phyloP scores from a whole-genome alignment of 805 yeast species.

The Lachancea nothofagi region DNA sequence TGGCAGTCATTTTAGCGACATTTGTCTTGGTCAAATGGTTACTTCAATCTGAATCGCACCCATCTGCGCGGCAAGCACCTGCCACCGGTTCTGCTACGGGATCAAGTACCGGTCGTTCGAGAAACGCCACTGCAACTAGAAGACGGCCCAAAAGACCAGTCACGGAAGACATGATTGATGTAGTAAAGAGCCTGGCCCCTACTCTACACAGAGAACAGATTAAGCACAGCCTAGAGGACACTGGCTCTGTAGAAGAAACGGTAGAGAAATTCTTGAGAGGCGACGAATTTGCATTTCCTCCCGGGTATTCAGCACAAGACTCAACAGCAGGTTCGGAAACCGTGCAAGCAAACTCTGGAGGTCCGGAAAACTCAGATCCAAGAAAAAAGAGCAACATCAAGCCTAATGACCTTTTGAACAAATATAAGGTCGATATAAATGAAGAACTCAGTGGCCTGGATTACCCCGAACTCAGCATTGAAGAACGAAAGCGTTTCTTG shows the following conservation, averaged over 20 bases:
- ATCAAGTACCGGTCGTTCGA: slow-evolving; percentile 4
- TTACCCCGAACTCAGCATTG: slow-evolving; percentile 19
- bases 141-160: slow-evolving; percentile 41
- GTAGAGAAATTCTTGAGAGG: slow-evolving; percentile 63
- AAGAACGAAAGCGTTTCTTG: slow-evolving; percentile 38
- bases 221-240: slow-evolving; percentile 60
- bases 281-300: slow-evolving; percentile 56
- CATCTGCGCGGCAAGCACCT: slow-evolving; percentile 25
- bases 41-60: slow-evolving; percentile 51
- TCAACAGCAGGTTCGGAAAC: slow-evolving; percentile 6
- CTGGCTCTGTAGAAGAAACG: slow-evolving; percentile 79
- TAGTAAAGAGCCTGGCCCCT: slow-evolving; percentile 82
- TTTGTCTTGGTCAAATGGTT: slow-evolving; percentile 63
- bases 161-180: slow-evolving; percentile 71
- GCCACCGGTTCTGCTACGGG: slow-evolving; percentile 2
- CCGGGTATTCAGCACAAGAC: slow-evolving; percentile 31
- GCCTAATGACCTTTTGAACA: slow-evolving; percentile 28
- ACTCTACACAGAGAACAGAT: slow-evolving; percentile 63
- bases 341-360: background rate
- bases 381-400: slow-evolving; percentile 28
- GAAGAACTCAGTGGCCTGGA: slow-evolving; percentile 17
- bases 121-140: slow-evolving; percentile 12
- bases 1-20: slow-evolving; percentile 45
- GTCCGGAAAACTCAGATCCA: slow-evolving; percentile 20
- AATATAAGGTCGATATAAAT: slow-evolving; percentile 23